Percentiles rank a stretch among this genome's conserved stretches.
These are phyloP conservation scores for Sporisorium reilianum DNA, from an alignment of 1,284 basidiomycete species.

Conservation along the genomic window DNA sequence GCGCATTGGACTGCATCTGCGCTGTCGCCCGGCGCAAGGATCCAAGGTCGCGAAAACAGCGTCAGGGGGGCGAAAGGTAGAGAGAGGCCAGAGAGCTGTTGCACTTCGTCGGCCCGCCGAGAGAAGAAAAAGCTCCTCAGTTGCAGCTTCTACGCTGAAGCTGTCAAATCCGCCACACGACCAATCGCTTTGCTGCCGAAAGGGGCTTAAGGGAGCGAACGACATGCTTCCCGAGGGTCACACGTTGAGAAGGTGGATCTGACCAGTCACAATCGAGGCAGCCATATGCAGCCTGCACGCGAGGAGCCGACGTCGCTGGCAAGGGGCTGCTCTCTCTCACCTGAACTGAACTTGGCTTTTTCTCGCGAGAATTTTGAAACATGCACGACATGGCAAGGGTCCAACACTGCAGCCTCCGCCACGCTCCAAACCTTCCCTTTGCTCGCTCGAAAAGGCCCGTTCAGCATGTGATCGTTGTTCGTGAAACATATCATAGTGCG, in stretches of 20 bases:
- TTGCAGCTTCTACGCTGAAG: too few species aligned
- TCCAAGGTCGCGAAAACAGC: background rate
- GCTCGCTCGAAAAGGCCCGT: too few species aligned
- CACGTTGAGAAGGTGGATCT: background rate
- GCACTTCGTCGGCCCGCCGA: background rate
- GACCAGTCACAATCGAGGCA: background rate
- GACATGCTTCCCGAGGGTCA: background rate
- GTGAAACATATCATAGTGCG: too few species aligned
- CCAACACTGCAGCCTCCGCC: background rate
- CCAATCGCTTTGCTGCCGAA: too few species aligned
- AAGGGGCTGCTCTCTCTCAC: slow-evolving; percentile 25
- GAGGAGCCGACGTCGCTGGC: slow-evolving; percentile 15
- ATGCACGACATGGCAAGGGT: slow-evolving; percentile 2
- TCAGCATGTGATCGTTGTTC: too few species aligned
- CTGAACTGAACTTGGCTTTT: background rate
- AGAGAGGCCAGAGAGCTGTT: background rate
- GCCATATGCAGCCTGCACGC: slow-evolving; percentile 8
- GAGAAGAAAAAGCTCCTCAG: too few species aligned
- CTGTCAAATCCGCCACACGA: too few species aligned
- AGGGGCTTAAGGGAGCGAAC: too few species aligned
- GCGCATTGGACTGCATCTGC: slow-evolving; percentile 21
- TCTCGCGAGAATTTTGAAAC: background rate
- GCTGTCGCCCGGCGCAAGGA: slow-evolving; percentile 24
- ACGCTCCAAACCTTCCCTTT: too few species aligned
- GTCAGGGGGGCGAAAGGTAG: background rate